These are phyloP conservation scores for Xylaria grammica DNA, from an alignment of 495 filamentous ascomycete species.

Conservation along the genomic window DNA sequence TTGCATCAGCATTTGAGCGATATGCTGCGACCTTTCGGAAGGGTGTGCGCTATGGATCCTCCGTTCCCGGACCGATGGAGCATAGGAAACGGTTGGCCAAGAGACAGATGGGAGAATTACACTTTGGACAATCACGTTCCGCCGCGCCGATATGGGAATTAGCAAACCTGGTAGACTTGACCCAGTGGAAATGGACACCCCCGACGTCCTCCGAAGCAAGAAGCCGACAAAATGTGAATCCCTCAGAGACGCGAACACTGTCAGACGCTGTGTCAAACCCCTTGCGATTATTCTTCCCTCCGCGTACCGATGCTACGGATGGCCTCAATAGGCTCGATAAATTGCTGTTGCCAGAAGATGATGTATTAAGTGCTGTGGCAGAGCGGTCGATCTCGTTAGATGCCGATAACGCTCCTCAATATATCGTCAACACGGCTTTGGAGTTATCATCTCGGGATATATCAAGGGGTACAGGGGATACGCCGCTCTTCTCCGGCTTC, in stretches of 20 bases:
- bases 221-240: conserved; percentile 8
- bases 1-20: conserved; percentile 45
- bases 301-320: neutral
- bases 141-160: conserved; percentile 47
- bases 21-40: conserved; percentile 40
- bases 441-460: conserved; percentile 11
- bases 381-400: conserved; percentile 18
- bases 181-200: conserved; percentile 56
- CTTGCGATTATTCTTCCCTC: neutral
- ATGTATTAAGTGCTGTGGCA: conserved; percentile 2
- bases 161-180: conserved; percentile 43
- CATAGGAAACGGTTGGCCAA: conserved; percentile 57
- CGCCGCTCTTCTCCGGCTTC: conserved; percentile 26
- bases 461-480: neutral
- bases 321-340: neutral
- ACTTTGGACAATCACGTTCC: conserved; percentile 39
- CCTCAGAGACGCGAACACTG: neutral
- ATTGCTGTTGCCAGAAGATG: conserved; percentile 1
- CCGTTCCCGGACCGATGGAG: conserved; percentile 56
- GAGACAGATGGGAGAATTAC: conserved; percentile 53
- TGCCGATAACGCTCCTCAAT: conserved; percentile 11
- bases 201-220: conserved; percentile 35
- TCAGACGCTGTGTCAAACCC: neutral
- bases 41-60: conserved; percentile 32
- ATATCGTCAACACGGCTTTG: conserved; percentile 26